Conservation (phyloP, 306 rosid species). For the Aeschynomene evenia region DNA sequence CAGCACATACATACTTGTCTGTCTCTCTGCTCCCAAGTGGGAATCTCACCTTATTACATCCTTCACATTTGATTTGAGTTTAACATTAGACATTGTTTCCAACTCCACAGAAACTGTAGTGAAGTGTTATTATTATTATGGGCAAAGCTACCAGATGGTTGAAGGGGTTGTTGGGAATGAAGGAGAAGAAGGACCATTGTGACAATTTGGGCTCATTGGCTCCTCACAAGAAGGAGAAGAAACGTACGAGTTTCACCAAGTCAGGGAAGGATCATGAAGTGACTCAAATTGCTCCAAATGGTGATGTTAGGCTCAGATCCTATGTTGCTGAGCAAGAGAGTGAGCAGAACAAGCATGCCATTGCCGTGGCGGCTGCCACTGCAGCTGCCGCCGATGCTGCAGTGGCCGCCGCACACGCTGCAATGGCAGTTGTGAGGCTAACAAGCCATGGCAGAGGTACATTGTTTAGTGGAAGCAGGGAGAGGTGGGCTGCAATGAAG, state of each 20-base stretch:
- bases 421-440: slow-evolving; percentile 62
- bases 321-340: slow-evolving; percentile 49
- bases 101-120: slow-evolving; percentile 13
- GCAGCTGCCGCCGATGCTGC: slow-evolving; percentile 72
- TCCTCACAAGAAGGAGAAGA: slow-evolving; percentile 51
- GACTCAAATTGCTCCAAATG: slow-evolving; percentile 20
- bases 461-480: slow-evolving; percentile 44
- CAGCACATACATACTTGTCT: not conserved
- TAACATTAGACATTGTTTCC: slow-evolving; percentile 9
- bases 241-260: slow-evolving; percentile 63
- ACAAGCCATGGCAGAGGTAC: slow-evolving; percentile 52
- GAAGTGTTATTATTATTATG: slow-evolving; percentile 21
- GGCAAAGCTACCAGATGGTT: slow-evolving; percentile 79
- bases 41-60: not conserved
- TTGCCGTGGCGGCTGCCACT: slow-evolving; percentile 71
- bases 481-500: slow-evolving; percentile 59
- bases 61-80: slow-evolving; percentile 27
- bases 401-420: slow-evolving; percentile 67
- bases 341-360: slow-evolving; percentile 62
- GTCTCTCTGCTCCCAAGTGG: not conserved
- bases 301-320: slow-evolving; percentile 48
- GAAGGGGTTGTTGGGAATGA: slow-evolving; percentile 80
- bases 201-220: slow-evolving; percentile 28
- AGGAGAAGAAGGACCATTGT: slow-evolving; percentile 58
- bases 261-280: slow-evolving; percentile 38